A percentile compares a stretch with the other conserved stretches of the same genome.
Conservation (phyloP, 148 eudicot species). For the Chenopodium quinoa region DNA sequence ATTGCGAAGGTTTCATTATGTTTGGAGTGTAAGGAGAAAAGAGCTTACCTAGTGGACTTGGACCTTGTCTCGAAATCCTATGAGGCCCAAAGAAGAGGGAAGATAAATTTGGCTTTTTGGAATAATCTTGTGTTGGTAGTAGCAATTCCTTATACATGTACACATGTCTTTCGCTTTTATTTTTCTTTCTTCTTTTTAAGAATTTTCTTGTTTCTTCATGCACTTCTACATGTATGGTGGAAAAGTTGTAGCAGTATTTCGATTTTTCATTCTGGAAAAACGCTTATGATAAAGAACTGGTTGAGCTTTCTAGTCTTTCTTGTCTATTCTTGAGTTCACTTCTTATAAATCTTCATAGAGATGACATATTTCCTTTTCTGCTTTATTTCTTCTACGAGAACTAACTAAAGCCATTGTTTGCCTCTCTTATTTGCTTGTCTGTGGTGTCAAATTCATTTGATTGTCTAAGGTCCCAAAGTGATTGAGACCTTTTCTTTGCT, state of each 20-base stretch:
- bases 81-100: background rate
- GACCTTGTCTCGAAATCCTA: background rate
- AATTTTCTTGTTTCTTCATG: background rate
- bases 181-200: no score
- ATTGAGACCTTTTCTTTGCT: background rate
- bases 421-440: background rate
- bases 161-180: background rate
- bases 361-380: background rate
- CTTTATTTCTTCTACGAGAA: background rate
- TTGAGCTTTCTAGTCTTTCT: background rate
- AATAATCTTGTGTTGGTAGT: background rate
- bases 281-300: background rate
- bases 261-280: background rate
- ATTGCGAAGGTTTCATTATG: background rate
- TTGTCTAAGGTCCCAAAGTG: background rate
- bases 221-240: background rate
- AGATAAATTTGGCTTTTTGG: background rate
- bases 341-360: background rate
- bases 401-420: background rate
- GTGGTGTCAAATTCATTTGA: background rate
- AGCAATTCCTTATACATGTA: no score
- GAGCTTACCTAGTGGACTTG: background rate
- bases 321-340: background rate
- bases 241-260: background rate
- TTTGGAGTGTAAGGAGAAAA: background rate